Base-by-base conservation (phyloP, 164 flowering plant genomes). In the Taxillus chinensis region DNA sequence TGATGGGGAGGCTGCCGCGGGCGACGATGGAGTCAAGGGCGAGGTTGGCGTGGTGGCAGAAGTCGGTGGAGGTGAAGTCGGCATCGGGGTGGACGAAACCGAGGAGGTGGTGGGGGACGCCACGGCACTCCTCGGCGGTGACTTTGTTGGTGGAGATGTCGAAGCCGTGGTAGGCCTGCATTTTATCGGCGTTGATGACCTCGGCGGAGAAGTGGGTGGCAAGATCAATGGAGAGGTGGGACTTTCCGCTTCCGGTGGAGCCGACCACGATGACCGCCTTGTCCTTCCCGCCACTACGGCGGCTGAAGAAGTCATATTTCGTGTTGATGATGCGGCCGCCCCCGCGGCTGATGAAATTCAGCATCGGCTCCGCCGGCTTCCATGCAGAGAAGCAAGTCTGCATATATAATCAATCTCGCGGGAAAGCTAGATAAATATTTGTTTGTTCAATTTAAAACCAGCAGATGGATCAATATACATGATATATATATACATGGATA, bases 181-280 rank as follows among this genome's bases (percentile, higher is more conserved):
- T 92, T 77, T 89, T 89, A 66, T 92, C 98, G 0, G 91, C 84
- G 57, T 92, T 92, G 7, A 92, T 57, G 11, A 92, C 67, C 77
- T 89, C 98, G 3, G 83, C 87, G 0, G 74, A 67, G 64, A 86
- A 81, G 2, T 68, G 78, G 4, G 76, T 73, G 4, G 98, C 96
- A 0, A 92, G 63, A 68, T 92, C 96, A 57, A 92, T 82, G 6
- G 96, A 82, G 7, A 92, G 86, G 4, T 75, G 68, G 0, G 96
- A 84, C 62, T 89, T 92, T 1, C 96, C 98, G 5, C 96, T 81
- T 2, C 95, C 98, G 11, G 96, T 92, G 1, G 95, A 87, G 0
- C 98, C 98, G 72, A 92, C 72, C 2, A 92, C 88, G 10, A 92
- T 45, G 39, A 89, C 81, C 2, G 85, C 91, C 67, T 92, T 92